Conservation (phyloP, 768 basidiomycete species). For the Termitomyces eurrhizus region DNA sequence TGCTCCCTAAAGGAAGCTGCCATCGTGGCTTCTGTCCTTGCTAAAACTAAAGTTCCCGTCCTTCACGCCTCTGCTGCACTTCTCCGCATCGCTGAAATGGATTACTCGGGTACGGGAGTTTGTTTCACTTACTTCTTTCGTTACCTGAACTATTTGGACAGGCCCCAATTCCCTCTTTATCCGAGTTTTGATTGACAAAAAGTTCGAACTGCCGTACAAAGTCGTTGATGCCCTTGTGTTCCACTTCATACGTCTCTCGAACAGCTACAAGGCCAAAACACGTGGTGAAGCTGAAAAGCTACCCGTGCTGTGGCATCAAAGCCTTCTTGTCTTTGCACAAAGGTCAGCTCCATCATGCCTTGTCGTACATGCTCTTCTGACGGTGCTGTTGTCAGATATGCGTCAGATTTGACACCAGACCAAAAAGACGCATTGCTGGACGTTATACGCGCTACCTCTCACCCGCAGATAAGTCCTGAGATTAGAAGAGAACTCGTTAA, state of each 20-base stretch:
- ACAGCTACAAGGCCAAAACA: constrained; percentile 73
- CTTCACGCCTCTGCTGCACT: constrained; percentile 95
- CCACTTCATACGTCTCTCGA: constrained; percentile 96
- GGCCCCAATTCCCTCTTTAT: constrained; percentile 97
- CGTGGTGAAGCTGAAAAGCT: constrained; percentile 74
- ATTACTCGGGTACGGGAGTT: constrained; percentile 69
- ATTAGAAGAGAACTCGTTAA: constrained; percentile 87
- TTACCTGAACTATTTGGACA: constrained; percentile 19
- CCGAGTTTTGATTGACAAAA: constrained; percentile 94
- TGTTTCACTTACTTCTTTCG: not conserved
- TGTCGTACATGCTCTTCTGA: constrained; percentile 4
- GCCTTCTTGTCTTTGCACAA: constrained; percentile 90
- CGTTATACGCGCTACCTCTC: constrained; percentile 80
- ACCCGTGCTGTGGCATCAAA: constrained; percentile 99
- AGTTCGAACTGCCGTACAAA: constrained; percentile 96
- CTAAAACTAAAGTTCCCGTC: constrained; percentile 91
- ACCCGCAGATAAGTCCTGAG: constrained; percentile 85
- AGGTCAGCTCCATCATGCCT: constrained; percentile 44
- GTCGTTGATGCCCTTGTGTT: constrained; percentile 96
- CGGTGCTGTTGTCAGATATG: constrained; percentile 58
- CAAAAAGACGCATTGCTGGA: constrained; percentile 98
- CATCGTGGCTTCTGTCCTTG: constrained; percentile 87
- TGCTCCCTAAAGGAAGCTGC: constrained; percentile 94
- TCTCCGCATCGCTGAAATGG: constrained; percentile 91
- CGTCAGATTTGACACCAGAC: constrained; percentile 90